Evolutionary conservation across 768 basidiomycete species (phyloP), one percentile per base, ranked within the genome.

Genomic region (Paxillus rubicundulus): DNA sequence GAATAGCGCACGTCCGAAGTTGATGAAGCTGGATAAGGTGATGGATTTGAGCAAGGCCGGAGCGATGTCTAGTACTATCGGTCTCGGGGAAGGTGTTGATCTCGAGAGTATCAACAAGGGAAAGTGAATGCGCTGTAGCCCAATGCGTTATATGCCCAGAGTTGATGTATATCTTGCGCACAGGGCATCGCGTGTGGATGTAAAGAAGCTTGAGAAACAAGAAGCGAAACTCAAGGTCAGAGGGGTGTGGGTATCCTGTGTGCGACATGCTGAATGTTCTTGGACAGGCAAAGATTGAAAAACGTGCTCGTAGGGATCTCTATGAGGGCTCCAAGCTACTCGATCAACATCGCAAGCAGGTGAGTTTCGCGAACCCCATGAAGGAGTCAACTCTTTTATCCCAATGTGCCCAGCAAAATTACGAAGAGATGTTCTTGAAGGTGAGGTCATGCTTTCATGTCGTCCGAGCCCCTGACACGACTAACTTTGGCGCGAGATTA

Each of bases 371-470:
- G 14, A 8, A 14, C 6, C 44, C 5, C 1, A 9, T 38, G 1
- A 18, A 34, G 13, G 17, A 4, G 12, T 37, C 27, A 21, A 32
- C 24, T 18, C n/a, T 32, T 34, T 49, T 30, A 46, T 40, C 12
- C 10, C 6, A 5, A 17, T 42, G 16, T n/a, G 4, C 39, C 17
- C 61, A 98, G 86, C 93, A 98, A 89, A 83, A 87, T 17, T 98
- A 98, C 72, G 96, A 98, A 66, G 97, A 99, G 66, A 87, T 99
- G 84, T 99, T 94, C 74, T 91, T 99, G 90, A 92, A 97, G 80
- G 93, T 86, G 47, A 47, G 56, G n/a, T n/a, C 20, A 9, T 10
- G 20, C 52, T 9, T 9, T 27, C 39, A 39, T 30, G 50, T 32
- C 45, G 17, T 30, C 20, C 9, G 34, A 10, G 12, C 24, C 34